phyloP scores from a whole-genome alignment of 2,329 filamentous ascomycete genomes.

The Corynespora cassiicola region DNA sequence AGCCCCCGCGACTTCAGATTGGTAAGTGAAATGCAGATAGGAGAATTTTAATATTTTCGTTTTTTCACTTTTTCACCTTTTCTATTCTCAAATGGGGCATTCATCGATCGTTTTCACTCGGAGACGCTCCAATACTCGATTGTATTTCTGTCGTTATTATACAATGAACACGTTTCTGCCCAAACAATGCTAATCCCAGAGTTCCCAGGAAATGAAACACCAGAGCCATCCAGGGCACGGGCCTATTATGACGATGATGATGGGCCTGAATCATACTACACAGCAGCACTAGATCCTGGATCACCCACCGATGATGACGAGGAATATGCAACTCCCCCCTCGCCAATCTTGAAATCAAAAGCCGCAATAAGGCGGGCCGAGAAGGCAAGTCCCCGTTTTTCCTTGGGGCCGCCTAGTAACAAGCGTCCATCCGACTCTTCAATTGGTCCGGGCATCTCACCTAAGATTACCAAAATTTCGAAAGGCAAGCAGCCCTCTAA shows the following conservation, averaged over 20 bases:
- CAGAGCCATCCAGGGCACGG: conserved; percentile 3
- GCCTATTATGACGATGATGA: conserved; percentile 4
- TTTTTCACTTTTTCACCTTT: too few relatives aligned
- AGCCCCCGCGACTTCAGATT: too few relatives aligned
- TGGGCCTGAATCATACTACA: conserved; percentile 15
- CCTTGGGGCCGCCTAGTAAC: conserved; percentile 14
- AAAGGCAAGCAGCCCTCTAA: conserved; percentile 30
- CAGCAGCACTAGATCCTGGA: conserved; percentile 25
- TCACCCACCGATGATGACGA: conserved; percentile 40
- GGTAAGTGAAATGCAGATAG: too few relatives aligned
- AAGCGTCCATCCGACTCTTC: conserved; percentile 31
- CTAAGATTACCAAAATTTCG: conserved; percentile 33
- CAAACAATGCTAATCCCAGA: too few relatives aligned
- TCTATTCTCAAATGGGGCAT: too few relatives aligned
- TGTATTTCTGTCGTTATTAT: too few relatives aligned
- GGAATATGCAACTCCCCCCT: conserved; percentile 25
- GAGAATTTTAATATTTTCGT: too few relatives aligned
- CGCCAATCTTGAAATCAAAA: conserved; percentile 26
- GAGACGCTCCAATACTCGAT: too few relatives aligned
- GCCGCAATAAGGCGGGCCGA: conserved; percentile 23
- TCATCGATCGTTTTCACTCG: too few relatives aligned
- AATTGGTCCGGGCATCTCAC: conserved; percentile 21
- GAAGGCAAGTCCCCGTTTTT: conserved; percentile 35
- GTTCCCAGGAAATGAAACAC: conserved; percentile 1
- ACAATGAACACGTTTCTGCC: too few relatives aligned